Evolutionary conservation across 208 protist genomes (phyloP).

Genomic region (Phytomonas francai): DNA sequence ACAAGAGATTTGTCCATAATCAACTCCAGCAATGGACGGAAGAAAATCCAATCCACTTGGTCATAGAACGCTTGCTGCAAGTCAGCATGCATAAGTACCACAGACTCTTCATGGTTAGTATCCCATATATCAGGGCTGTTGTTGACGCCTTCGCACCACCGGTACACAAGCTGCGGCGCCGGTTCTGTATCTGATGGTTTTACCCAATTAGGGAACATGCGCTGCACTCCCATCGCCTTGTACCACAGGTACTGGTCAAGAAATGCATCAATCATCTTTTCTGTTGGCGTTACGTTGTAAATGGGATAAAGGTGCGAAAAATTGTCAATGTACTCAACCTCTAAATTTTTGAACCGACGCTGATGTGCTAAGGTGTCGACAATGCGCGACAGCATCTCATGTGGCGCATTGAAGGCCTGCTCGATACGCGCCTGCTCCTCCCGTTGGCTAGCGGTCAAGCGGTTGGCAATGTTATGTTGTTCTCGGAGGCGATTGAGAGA

Average conservation of each 20-base stretch:
- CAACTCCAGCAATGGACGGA: constrained; percentile 98
- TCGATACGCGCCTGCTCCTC: constrained; percentile 99
- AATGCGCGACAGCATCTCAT: constrained; percentile 98
- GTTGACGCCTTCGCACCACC: constrained; percentile 99
- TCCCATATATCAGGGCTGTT: constrained; percentile 98
- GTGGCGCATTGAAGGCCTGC: constrained; percentile 99
- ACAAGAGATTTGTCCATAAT: constrained; percentile 99
- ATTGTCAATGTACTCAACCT: constrained; percentile 99
- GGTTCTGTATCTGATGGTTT: constrained; percentile 99
- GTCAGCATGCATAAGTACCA: constrained; percentile 97
- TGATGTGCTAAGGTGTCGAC: constrained; percentile 98
- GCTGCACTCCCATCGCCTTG: constrained; percentile 97
- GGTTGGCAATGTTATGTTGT: constrained; percentile 97
- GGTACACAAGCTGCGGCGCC: constrained; percentile 98
- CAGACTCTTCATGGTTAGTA: constrained; percentile 95
- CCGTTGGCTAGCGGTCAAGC: constrained; percentile 97
- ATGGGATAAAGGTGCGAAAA: constrained; percentile 99
- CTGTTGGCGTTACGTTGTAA: constrained; percentile 98
- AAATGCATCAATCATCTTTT: constrained; percentile 99
- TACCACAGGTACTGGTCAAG: constrained; percentile 99
- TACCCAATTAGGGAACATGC: constrained; percentile 99
- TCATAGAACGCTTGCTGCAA: constrained; percentile 98
- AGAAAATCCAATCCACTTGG: constrained; percentile 99
- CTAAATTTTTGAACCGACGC: constrained; percentile 98
- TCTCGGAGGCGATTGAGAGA: constrained; percentile 99